Base-by-base conservation (phyloP, 352 stramenopile genomes). In the Phytophthora pinifolia region DNA sequence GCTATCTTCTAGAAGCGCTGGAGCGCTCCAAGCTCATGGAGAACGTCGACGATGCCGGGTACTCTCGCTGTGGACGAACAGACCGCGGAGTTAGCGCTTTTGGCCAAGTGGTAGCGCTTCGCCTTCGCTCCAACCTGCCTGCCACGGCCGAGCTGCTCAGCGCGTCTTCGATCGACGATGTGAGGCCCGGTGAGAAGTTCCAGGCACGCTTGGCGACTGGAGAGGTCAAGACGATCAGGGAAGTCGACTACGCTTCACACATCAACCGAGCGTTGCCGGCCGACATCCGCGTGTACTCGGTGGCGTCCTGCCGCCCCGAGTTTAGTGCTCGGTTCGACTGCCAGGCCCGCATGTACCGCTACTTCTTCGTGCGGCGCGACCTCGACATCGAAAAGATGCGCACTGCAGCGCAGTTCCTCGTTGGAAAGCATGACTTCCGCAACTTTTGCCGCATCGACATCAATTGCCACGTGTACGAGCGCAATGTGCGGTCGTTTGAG, bases 361-460 rank as follows among this genome's bases (percentile, higher is more conserved):
- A 99, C 67, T 99, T 98, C 58, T 99, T 99, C 68, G 52, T 91
- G 43, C 63, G 62, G 25, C 81, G 83, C 15, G 60, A 86, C 29
- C 54, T 91, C 43, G 73, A 91, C 59, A 74, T 94, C 25, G 72
- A 74, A 4, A 67, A 65, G 5, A 99, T 99, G 93, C 70, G 76
- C 4, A n/a, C 54, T 7, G 96, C 86, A 4, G 84, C 97, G 4
- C 43, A 84, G 20, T 65, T 76, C 27, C 85, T 99, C 45, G 78
- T 98, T 4, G 98, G 98, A 9, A 79, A 88, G 43, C 96, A 99
- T 67, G 98, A 99, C 73, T 99, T 98, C 72, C 90, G 98, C 45
- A 99, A 99, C 65, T 98, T 99, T 55, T 99, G 96, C 66, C 98
- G 98, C 62, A 99, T 99, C 71, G 96, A 99, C 74, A 83, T 94